Percentiles rank a stretch among this genome's conserved stretches.
Conservation (phyloP, 441 rosid genomes). For the Gossypium gossypioides region DNA sequence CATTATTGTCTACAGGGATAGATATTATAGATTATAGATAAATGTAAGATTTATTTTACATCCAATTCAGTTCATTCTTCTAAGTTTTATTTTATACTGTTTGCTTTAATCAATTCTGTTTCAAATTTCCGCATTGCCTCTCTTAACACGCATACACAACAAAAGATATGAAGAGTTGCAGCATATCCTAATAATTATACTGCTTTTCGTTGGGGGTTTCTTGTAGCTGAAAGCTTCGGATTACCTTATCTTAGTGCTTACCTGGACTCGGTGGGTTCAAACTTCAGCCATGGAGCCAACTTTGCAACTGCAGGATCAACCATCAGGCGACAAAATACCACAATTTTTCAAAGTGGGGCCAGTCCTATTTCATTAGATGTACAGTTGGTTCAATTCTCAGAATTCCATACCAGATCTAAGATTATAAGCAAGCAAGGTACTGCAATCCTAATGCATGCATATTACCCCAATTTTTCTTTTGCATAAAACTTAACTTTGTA, state of each 20-base stretch:
- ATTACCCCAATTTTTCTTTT: background rate
- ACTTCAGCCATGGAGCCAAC: slow-evolving; percentile 76
- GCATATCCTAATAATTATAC: background rate
- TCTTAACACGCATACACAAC: background rate
- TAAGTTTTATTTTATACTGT: background rate
- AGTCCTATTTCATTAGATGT: slow-evolving; percentile 67
- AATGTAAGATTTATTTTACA: background rate
- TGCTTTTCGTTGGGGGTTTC: background rate
- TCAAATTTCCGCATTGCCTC: background rate
- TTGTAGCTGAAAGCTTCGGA: slow-evolving; percentile 41
- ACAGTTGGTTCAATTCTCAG: slow-evolving; percentile 55
- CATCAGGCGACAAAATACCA: slow-evolving; percentile 46
- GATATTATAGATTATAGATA: background rate
- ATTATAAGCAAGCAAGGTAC: slow-evolving; percentile 32
- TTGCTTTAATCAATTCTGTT: background rate
- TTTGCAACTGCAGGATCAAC: slow-evolving; percentile 84
- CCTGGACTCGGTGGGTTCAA: slow-evolving; percentile 52
- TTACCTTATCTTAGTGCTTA: slow-evolving; percentile 51
- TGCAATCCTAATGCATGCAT: background rate
- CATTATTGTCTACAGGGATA: too few relatives aligned
- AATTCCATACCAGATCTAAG: slow-evolving; percentile 44
- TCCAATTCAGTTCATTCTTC: background rate
- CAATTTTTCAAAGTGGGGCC: slow-evolving; percentile 39
- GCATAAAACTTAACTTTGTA: background rate
- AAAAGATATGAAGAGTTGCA: background rate